Conservation (phyloP, 2,329 filamentous ascomycete species). For the Penicillium sp. region DNA sequence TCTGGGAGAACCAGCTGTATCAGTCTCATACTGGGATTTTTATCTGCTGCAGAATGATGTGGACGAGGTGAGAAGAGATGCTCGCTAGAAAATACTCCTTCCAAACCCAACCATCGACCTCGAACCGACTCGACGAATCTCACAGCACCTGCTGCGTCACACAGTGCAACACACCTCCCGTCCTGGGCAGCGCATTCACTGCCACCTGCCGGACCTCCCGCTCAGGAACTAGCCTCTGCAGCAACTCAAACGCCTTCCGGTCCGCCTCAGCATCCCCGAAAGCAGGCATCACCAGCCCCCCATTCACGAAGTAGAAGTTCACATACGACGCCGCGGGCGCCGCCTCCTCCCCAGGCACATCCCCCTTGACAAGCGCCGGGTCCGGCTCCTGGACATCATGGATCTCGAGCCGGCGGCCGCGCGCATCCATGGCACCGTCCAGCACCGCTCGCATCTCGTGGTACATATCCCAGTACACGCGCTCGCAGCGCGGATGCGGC, state of each 20-base stretch:
- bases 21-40: no score
- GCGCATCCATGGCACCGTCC: slow-evolving; percentile 21
- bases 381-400: slow-evolving; percentile 30
- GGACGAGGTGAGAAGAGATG: no score
- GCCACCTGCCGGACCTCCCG: slow-evolving; percentile 27
- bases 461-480: slow-evolving; percentile 26
- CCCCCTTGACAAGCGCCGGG: slow-evolving; percentile 16
- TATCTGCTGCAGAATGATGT: no score
- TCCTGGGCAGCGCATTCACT: slow-evolving; percentile 29
- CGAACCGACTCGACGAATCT: slow-evolving; percentile 1
- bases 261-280: slow-evolving; percentile 29
- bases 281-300: slow-evolving; percentile 27
- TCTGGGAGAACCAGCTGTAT: no score
- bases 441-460: slow-evolving; percentile 25
- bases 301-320: slow-evolving; percentile 34
- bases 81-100: no score
- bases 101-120: neutral
- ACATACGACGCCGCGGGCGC: slow-evolving; percentile 29
- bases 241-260: slow-evolving; percentile 21
- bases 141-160: slow-evolving; percentile 31
- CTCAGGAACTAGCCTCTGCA: slow-evolving; percentile 26
- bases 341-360: slow-evolving; percentile 21
- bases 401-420: slow-evolving; percentile 24
- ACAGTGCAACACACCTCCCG: slow-evolving; percentile 33
- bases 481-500: slow-evolving; percentile 20